phyloP scores from a whole-genome alignment of 2,329 filamentous ascomycete species.

The Paraphoma chrysanthemicola region DNA sequence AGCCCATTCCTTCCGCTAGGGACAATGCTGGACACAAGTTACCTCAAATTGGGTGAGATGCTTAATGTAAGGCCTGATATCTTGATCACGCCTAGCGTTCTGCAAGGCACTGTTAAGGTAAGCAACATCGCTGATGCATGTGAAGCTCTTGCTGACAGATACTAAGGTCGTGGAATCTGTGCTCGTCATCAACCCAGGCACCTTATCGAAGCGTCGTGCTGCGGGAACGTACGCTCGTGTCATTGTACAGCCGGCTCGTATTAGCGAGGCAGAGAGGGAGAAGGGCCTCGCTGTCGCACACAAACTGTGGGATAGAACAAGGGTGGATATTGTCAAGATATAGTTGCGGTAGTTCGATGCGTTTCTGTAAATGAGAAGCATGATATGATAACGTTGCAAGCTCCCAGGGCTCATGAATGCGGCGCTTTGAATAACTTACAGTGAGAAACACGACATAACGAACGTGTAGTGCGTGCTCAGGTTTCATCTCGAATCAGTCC shows the following conservation, averaged over 20 bases:
- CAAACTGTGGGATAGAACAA: conserved; percentile 78
- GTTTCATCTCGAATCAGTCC: too few relatives aligned
- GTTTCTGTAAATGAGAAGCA: neutral
- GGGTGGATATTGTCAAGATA: conserved; percentile 87
- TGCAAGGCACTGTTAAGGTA: conserved; percentile 90
- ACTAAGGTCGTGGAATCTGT: conserved; percentile 86
- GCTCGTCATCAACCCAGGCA: conserved; percentile 88
- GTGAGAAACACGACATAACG: too few relatives aligned
- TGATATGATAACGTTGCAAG: neutral
- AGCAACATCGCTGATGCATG: conserved; percentile 30
- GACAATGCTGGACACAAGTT: conserved; percentile 80
- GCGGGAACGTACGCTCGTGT: conserved; percentile 87
- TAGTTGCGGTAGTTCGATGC: conserved; percentile 2
- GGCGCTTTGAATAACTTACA: too few relatives aligned
- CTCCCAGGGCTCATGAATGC: neutral
- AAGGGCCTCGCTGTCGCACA: conserved; percentile 68
- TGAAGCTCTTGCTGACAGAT: conserved; percentile 15
- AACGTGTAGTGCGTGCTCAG: too few relatives aligned
- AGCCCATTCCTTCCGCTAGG: conserved; percentile 60
- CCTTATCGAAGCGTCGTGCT: conserved; percentile 81
- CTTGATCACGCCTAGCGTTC: conserved; percentile 78
- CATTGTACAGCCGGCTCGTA: conserved; percentile 70
- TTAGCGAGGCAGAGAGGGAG: conserved; percentile 65
- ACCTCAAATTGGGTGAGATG: conserved; percentile 90
- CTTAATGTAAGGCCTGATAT: conserved; percentile 85